Base-by-base conservation (phyloP, 805 yeast genomes). In the Yamadazyma sp. region DNA sequence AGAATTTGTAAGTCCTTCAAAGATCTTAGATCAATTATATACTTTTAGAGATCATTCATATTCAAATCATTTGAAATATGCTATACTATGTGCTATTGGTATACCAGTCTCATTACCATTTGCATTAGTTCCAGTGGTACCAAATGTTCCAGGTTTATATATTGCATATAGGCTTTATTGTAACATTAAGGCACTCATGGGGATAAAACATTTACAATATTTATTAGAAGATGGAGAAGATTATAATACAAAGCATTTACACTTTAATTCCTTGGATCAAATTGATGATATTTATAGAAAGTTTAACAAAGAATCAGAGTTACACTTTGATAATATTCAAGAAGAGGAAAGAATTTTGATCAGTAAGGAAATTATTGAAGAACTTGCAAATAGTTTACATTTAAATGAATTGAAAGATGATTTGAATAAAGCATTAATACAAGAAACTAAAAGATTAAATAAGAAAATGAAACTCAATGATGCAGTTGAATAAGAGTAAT, bases 91-190 rank as follows among this genome's bases (percentile, higher is more conserved):
- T 45, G 69, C 75, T 1, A 39, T 80, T 11, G 78, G 79, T 3
- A 58, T 91, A 3, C 97, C 97, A 2, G 44, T 89, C 29, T 78
- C 94, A 0, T 47, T 86, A 3, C 98, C 98, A 2, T 56, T 89
- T 27, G 88, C 86, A 0, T 48, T 87, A 27, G 52, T 91, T 0
- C 98, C 98, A 0, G 69, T 89, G n/a, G 56, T 88, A 3, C 98
- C 98, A 14, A 89, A 89, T 49, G 75, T 89, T 14, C 98, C 98
- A 0, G 96, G 96, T 0, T 83, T 91, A 52, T 91, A 87, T 50
- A 59, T 89, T 27, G 69, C 83, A 3, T 89, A 83, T 54, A 69
- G 98, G 42, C 70, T 83, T 13, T 89, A 87, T 62, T 86, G 96
- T 54, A 86, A 91, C 55, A 70, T 80, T 53, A 83, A 82, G 48